Conservation (phyloP, 352 stramenopile genomes). For the Phytophthora podocarpi region DNA sequence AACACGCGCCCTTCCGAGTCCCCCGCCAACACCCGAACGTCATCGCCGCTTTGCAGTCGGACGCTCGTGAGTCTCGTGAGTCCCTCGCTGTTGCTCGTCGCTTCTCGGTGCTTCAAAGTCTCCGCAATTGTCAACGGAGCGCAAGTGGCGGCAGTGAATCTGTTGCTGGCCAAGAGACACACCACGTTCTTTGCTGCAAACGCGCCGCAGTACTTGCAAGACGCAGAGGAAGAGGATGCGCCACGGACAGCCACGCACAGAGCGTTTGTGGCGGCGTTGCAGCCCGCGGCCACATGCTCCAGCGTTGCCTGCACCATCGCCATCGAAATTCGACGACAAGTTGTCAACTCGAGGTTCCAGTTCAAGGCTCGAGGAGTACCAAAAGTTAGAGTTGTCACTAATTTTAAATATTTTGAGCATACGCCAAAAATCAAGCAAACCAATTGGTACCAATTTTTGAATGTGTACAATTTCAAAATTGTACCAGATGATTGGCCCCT, state of each 20-base stretch:
- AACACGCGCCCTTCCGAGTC: slow-evolving; percentile 70
- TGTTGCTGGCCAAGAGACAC: slow-evolving; percentile 35
- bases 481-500: no score
- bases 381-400: no score
- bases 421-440: no score
- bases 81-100: slow-evolving; percentile 18
- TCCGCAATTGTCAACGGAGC: slow-evolving; percentile 31
- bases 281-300: slow-evolving; percentile 57
- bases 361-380: no score
- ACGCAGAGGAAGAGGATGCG: not conserved
- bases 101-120: slow-evolving; percentile 55
- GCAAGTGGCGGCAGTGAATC: not conserved
- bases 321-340: slow-evolving; percentile 9
- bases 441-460: no score
- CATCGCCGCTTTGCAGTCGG: slow-evolving; percentile 21
- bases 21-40: slow-evolving; percentile 49
- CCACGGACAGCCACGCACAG: slow-evolving; percentile 29
- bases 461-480: no score
- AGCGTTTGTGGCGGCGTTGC: slow-evolving; percentile 60
- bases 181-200: slow-evolving; percentile 62
- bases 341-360: no score
- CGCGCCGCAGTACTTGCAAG: slow-evolving; percentile 23
- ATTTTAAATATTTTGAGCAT: no score
- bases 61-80: slow-evolving; percentile 58
- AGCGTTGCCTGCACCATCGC: slow-evolving; percentile 29